Base-by-base conservation (phyloP, 306 rosid species). In the Gleditsia sinensis region DNA sequence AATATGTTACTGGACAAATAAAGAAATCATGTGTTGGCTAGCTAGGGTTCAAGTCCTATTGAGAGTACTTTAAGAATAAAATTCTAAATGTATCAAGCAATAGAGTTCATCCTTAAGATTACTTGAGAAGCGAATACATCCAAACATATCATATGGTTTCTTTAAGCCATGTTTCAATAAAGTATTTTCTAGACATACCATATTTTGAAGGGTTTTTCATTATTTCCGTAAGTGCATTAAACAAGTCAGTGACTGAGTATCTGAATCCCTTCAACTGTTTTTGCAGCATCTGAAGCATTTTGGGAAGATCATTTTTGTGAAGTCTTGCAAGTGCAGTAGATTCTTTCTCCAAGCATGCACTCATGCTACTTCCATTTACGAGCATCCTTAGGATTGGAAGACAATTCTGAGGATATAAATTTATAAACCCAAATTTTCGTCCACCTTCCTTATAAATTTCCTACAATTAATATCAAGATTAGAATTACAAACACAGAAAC, bases 381-480 rank as follows among this genome's bases (percentile, higher is more conserved):
- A 37, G 12, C 16, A 27, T 3, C 86, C 86, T 91, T 8, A 20
- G 17, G 27, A 24, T 1, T 0, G 90, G 90, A 10, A 34, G 0
- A 45, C 89, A 82, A 46, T 66, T 72, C 28, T 72, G 2, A 1
- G 90, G 80, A 27, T 3, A 6, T 42, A 82, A 0, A 21, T 46
- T 85, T 14, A 61, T 0, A 28, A 84, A 53, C 19, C 74, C 90
- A 24, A 88, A 82, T 66, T 88, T 88, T 72, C 91, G 84, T 78
- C 86, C 91, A 40, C 87, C 89, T 49, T 43, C 57, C 57, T 72
- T 51, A 46, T 88, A 77, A 33, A 85, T 78, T 75, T 65, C 84
- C 88, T 78, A 17, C 9, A 12, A 40, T 24, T 7, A 2, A 71
- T 39, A 42, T 21, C 3, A 57, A 48, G 1, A 12, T 20, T 20